Conservation (phyloP, 169 alveolate species). For the Plasmodium fragile region DNA sequence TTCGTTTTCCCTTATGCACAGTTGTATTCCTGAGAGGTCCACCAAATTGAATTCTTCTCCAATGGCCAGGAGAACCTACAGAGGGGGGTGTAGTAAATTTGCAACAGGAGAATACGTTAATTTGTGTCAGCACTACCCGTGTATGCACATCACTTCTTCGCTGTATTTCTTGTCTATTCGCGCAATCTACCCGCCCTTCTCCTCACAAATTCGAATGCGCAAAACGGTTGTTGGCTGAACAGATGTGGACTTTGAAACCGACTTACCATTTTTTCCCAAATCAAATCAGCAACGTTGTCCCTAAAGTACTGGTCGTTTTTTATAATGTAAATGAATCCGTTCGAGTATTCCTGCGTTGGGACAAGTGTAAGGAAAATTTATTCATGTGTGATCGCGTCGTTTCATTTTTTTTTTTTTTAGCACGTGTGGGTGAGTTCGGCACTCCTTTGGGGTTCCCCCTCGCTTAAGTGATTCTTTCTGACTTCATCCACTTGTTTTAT, state of each 20-base stretch:
- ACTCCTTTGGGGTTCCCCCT: not conserved
- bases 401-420: not conserved
- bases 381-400: not conserved
- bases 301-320: slow-evolving; percentile 27
- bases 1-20: slow-evolving; percentile 72
- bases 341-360: slow-evolving; percentile 57
- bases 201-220: not conserved
- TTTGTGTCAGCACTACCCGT: not conserved
- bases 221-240: not conserved
- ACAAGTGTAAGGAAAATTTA: not conserved
- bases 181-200: not conserved
- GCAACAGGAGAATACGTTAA: not conserved
- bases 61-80: slow-evolving; percentile 58
- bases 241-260: not conserved
- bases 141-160: not conserved
- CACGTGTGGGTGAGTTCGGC: not conserved
- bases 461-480: not conserved
- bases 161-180: not conserved
- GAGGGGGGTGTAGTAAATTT: not conserved
- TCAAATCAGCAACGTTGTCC: slow-evolving; percentile 45
- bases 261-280: slow-evolving; percentile 76
- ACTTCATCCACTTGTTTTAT: not conserved
- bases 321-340: slow-evolving; percentile 65
- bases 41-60: slow-evolving; percentile 68
- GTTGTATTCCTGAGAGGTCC: slow-evolving; percentile 59